Base-by-base conservation (phyloP, 208 protist genomes). In the Tetramitus jugosus region DNA sequence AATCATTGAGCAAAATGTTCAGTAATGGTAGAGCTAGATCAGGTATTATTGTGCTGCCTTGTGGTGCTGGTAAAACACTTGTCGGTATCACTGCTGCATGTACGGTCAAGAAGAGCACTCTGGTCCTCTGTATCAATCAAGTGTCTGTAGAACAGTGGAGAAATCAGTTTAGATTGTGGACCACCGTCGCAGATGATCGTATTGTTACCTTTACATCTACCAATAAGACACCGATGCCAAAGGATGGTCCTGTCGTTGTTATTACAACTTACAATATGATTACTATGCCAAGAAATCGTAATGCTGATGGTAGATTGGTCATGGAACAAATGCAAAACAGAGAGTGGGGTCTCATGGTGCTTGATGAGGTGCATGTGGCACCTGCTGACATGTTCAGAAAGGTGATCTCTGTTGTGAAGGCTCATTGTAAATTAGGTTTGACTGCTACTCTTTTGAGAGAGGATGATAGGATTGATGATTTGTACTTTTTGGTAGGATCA, bases 261-360 rank as follows among this genome's bases (percentile, higher is more conserved):
- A 95, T 99, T 84, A 99, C 97, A n/a, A 99, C 98, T 6, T 99
- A 99, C 84, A 94, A 82, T 64, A 99, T 99, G 96, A 84, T 99
- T 65, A 88, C 93, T 31, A 88, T 90, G 80, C 85, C 83, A 42
- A 84, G 89, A 49, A 76, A 88, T 72, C 64, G 94, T 78, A 61
- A 81, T 78, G n/a, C 76, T 82, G 8, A 86, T 86, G 17, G 78
- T 85, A 75, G 84, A 78, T 81, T n/a, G 0, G 3, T 75, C 4
- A 75, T 75, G 68, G 14, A 75, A 17, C 68, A 80, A 20, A 86
- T 88, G 35, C 53, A 72, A 23, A 67, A 71, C 14, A 67, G 81
- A 40, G 87, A 93, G 46, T 97, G 94, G 94, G 94, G 94, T n/a
- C 52, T 97, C 0, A 46, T 97, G 26, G n/a, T 97, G 0, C 67